A percentile compares a stretch with the other conserved stretches of the same genome.
Evolutionary conservation across 1,284 basidiomycete species (phyloP).

Genomic region (Tilletiaria anomala): DNA sequence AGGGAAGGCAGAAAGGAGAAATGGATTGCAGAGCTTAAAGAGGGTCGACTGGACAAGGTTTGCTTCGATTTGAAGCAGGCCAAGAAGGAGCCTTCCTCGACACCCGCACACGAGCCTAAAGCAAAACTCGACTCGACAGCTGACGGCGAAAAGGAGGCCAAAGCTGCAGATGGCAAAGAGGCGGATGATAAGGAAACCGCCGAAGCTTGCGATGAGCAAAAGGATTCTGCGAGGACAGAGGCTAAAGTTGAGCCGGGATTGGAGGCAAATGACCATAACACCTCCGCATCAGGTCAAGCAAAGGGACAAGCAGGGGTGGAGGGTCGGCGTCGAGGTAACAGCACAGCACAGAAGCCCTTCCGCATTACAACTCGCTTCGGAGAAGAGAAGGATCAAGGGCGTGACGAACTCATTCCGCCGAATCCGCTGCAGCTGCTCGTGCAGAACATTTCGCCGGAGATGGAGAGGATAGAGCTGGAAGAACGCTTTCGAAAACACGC

Average conservation of each 20-base stretch:
- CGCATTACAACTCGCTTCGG: not conserved
- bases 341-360: not conserved
- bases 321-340: not conserved
- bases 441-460: conserved; percentile 19
- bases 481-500: conserved; percentile 13
- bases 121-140: no score
- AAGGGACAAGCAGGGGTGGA: no score
- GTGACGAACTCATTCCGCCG: no score
- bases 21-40: conserved; percentile 23
- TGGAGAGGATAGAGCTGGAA: conserved; percentile 17
- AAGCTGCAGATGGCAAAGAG: no score
- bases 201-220: not conserved
- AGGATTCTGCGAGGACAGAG: no score
- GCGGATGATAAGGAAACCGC: not conserved
- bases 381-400: no score
- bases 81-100: no score
- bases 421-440: conserved; percentile 24
- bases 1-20: conserved; percentile 17
- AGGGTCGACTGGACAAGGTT: conserved; percentile 24
- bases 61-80: conserved; percentile 12
- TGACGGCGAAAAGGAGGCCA: no score
- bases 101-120: no score
- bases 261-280: no score
- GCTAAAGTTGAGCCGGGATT: no score
- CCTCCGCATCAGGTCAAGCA: no score